Percentiles rank a stretch among this genome's conserved stretches.
Conservation (phyloP, 352 stramenopile genomes). For the Phytophthora palmivora region DNA sequence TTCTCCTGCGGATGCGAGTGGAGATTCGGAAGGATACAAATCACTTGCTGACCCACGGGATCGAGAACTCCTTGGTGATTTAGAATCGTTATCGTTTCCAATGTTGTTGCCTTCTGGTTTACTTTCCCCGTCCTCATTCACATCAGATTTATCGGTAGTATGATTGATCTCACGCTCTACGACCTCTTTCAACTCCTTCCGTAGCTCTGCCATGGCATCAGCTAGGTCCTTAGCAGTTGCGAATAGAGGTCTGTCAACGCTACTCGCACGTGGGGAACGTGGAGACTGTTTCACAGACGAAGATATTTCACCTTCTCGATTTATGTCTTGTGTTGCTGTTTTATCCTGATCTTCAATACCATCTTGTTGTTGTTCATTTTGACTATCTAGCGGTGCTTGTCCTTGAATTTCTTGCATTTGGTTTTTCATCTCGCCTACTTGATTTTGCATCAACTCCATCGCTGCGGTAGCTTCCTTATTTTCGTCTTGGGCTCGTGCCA, state of each 20-base stretch:
- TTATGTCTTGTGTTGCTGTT: neutral
- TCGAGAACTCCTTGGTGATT: conserved; percentile 10
- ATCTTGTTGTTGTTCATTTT: conserved; percentile 29
- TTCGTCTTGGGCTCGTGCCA: conserved; percentile 53
- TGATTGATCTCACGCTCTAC: conserved; percentile 55
- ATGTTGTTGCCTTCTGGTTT: neutral
- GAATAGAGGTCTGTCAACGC: conserved; percentile 26
- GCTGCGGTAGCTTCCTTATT: conserved; percentile 61
- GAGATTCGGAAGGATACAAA: conserved; percentile 34
- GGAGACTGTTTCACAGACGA: conserved; percentile 12
- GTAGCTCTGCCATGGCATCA: conserved; percentile 53
- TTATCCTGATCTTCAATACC: conserved; percentile 7
- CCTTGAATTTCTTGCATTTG: conserved; percentile 50
- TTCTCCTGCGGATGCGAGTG: conserved; percentile 50
- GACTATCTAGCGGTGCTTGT: conserved; percentile 10
- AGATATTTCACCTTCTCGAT: neutral
- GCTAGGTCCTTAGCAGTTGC: conserved; percentile 57
- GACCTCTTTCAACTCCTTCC: conserved; percentile 50
- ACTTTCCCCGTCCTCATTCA: conserved; percentile 13
- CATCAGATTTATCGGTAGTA: conserved; percentile 32
- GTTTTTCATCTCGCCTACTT: conserved; percentile 54
- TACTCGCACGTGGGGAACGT: conserved; percentile 23
- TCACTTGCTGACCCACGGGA: neutral
- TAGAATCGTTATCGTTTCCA: neutral
- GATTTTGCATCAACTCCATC: conserved; percentile 54